Percentiles rank a stretch among this genome's conserved stretches.
Conservation (phyloP, 768 basidiomycete genomes). For the Phanerochaete carnosa region DNA sequence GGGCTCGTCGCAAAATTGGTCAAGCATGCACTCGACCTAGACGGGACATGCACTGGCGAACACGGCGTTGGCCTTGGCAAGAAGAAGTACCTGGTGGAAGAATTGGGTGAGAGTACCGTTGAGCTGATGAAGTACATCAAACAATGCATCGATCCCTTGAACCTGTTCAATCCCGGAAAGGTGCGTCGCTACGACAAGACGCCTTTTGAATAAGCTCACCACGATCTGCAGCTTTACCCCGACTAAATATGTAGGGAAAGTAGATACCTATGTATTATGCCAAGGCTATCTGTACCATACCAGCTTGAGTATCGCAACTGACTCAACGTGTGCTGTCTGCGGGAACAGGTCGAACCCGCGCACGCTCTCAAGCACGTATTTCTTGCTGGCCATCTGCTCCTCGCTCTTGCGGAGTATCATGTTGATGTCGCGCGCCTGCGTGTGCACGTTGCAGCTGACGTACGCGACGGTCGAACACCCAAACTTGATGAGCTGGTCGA, state of each 20-base stretch:
- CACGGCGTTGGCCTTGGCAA: slow-evolving; percentile 90
- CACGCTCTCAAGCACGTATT: slow-evolving; percentile 79
- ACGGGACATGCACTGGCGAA: slow-evolving; percentile 80
- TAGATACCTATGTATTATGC: background rate
- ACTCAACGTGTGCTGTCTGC: slow-evolving; percentile 92
- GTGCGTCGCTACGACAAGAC: slow-evolving; percentile 17
- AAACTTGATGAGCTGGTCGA: slow-evolving; percentile 75
- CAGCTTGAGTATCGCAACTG: slow-evolving; percentile 52
- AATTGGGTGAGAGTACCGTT: slow-evolving; percentile 82
- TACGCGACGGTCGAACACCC: slow-evolving; percentile 72
- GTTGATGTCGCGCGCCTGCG: slow-evolving; percentile 86
- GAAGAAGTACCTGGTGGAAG: slow-evolving; percentile 72
- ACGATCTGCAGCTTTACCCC: background rate
- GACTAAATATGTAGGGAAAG: background rate
- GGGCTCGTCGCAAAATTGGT: slow-evolving; percentile 58
- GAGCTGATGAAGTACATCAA: slow-evolving; percentile 84
- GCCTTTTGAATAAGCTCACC: background rate
- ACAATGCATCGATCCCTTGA: slow-evolving; percentile 54
- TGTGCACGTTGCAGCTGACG: slow-evolving; percentile 94
- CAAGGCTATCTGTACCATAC: slow-evolving; percentile 10
- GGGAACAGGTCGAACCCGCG: slow-evolving; percentile 94
- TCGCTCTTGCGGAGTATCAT: slow-evolving; percentile 52
- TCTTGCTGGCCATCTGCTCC: slow-evolving; percentile 35
- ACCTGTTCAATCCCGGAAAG: slow-evolving; percentile 88
- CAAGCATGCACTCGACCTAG: slow-evolving; percentile 61